Evolutionary conservation across 257 asterid species (phyloP).

Genomic region (Lavandula angustifolia): DNA sequence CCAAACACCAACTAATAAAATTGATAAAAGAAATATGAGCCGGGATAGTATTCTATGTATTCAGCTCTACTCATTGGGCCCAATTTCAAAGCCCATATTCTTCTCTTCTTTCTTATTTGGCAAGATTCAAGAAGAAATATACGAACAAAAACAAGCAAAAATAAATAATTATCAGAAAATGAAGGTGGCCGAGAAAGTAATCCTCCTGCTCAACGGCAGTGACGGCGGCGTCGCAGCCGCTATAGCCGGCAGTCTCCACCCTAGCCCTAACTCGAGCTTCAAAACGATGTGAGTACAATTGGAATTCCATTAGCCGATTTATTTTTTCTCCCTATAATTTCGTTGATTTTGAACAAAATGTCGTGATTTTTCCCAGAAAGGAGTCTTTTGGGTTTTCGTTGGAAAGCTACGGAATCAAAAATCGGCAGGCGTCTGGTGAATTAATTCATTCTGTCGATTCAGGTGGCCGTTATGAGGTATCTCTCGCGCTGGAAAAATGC

Average conservation of each 20-base stretch:
- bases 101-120: neutral
- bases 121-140: neutral
- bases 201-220: constrained; percentile 62
- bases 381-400: constrained; percentile 61
- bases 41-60: neutral
- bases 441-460: constrained; percentile 53
- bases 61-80: neutral
- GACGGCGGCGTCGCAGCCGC: constrained; percentile 58
- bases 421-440: constrained; percentile 55
- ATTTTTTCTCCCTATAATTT: neutral
- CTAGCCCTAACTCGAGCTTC: constrained; percentile 44
- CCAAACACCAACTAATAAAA: neutral
- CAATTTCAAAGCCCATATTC: constrained; percentile 1
- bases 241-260: constrained; percentile 51
- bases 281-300: constrained; percentile 46
- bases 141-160: constrained; percentile 4
- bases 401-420: constrained; percentile 62
- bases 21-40: neutral
- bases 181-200: constrained; percentile 60
- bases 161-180: constrained; percentile 33
- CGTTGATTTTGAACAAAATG: neutral
- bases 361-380: constrained; percentile 45
- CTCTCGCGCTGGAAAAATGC: constrained; percentile 14
- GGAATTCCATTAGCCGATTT: neutral
- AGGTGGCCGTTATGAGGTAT: constrained; percentile 57